Base-by-base conservation (phyloP, 2,329 filamentous ascomycete genomes). In the Scedosporium apiospermum region DNA sequence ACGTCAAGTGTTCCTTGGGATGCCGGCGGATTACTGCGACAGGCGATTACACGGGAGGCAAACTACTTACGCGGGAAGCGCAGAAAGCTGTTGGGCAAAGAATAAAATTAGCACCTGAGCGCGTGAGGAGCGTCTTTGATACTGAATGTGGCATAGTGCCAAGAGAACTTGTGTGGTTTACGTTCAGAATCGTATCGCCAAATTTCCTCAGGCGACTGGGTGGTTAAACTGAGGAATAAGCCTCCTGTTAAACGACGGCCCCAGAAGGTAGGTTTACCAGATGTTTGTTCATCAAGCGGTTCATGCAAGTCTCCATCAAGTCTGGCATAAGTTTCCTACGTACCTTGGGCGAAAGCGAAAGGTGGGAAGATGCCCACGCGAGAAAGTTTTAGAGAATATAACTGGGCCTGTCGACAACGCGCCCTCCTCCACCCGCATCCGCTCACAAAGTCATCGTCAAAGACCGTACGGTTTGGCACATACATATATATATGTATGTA, bases 261-360 rank as follows among this genome's bases (percentile, higher is more conserved):
- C 67, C 67, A 68, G 68, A 67, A 65, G 65, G 64, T 76, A 74
- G 73, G 75, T 71, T 76, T 77, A 77, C 75, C 75, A 77, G 75
- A 77, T 76, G 75, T 70, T 68, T 65, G 65, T 66, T 66, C 70
- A 67, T 76, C 75, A 75, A 74, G 73, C 61, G 60, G 41, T 18
- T 27, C 38, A 44, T 41, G 58, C 26, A 58, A 18, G 21, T 18
- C 34, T 57, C 26, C 27, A 6, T 38, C 12, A 34, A 10, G 26
- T 23, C 30, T 4, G 10, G 42, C 49, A 18, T 9, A 14, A 55
- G 10, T 18, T 14, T 7, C n/a, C 18, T 4, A 59, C 57, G 27
- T 59, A 59, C 57, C 57, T 59, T 23, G n/a, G 4, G 21, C 49
- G 18, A 21, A 12, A 38, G 34, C 9, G 10, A 38, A 27, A 16